Percentiles rank a stretch among this genome's conserved stretches.
These are phyloP conservation scores for Populus alba DNA, from an alignment of 345 rosid genomes.

Conservation along the genomic window DNA sequence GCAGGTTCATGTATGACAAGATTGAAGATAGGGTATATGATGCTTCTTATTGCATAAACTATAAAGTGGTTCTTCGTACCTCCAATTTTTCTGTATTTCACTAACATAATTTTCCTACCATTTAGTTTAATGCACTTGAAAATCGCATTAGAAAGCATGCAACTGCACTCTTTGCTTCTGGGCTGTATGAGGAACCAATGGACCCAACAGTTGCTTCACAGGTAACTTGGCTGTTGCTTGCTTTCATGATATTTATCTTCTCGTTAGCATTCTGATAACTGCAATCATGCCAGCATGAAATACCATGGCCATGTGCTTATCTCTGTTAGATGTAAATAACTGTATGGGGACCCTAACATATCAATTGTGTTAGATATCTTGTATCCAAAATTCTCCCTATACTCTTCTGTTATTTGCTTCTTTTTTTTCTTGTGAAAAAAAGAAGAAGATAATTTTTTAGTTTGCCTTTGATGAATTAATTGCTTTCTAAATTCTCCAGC, in stretches of 20 bases:
- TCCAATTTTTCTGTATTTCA: constrained; percentile 7
- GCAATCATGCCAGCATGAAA: neutral
- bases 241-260: neutral
- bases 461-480: neutral
- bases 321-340: neutral
- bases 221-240: constrained; percentile 34
- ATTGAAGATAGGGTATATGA: constrained; percentile 70
- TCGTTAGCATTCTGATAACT: neutral
- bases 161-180: constrained; percentile 52
- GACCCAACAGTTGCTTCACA: constrained; percentile 95
- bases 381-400: neutral
- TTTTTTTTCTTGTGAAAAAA: neutral
- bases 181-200: constrained; percentile 61
- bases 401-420: neutral
- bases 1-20: constrained; percentile 85
- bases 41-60: constrained; percentile 8
- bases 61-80: constrained; percentile 7
- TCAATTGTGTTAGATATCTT: neutral
- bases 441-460: neutral
- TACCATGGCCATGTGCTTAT: neutral
- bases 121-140: constrained; percentile 71
- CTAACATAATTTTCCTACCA: constrained; percentile 12
- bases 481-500: neutral
- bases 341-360: neutral
- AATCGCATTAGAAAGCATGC: constrained; percentile 58